Evolutionary conservation across 495 filamentous ascomycete genomes (phyloP), one percentile per base, ranked within the genome.

Genomic region (Trichoderma reesei): DNA sequence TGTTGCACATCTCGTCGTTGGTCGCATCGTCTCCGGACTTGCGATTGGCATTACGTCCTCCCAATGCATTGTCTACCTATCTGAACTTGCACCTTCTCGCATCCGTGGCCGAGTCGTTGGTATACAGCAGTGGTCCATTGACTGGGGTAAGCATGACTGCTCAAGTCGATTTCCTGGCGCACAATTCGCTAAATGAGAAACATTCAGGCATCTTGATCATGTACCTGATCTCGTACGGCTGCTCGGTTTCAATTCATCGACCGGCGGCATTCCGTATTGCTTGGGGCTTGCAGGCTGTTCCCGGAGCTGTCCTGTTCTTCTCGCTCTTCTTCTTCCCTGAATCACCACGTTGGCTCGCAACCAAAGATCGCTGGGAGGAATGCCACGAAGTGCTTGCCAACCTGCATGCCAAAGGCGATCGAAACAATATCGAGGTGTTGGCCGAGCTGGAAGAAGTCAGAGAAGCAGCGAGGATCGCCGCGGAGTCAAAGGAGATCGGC

Each of bases 71-170:
- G 85, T 92, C 31, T 93, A 92, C 68, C 86, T 90, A 63, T 82
- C 89, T 41, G 90, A 94, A 72, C 82, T 92, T 63, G 83, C 89
- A 6, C 89, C 87, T 18, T 88, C 89, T 66, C 86, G 89, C 64
- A 90, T 90, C 68, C 85, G 90, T 64, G 90, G 90, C 39, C 82
- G 89, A 18, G 82, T 94, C 20, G 88, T 94, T 14, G 67, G 65
- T 3, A 63, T 73, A 41, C 87, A 90, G 71, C 86, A 90, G 71
- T 89, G 89, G 81, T 86, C 88, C 1, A 91, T 91, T 59, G 90
- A 87, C 20, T 92, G 89, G 85, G 86, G 80, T 46, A 86, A 81
- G 81, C 61, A 11, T 44, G 9, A 16, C n/a, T 44, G 5, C n/a
- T 11, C 13, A 10, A 16, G 2, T 44, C 41, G 1, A 11, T 13